Base-by-base conservation (phyloP, 345 rosid species). In the Noccaea caerulescens region DNA sequence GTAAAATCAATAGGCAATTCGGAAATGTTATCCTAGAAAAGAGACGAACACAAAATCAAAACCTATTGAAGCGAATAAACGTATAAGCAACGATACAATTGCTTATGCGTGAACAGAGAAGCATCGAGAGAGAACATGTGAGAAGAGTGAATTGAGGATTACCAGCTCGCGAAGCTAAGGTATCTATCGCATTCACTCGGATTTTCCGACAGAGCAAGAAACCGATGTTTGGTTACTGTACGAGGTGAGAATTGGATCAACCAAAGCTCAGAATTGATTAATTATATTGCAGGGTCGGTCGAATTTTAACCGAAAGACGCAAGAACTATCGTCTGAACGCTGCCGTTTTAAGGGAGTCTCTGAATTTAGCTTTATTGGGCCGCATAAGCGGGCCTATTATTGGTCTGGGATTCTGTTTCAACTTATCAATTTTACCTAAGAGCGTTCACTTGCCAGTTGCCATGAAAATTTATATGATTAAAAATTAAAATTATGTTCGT, bases 91-190 rank as follows among this genome's bases (percentile, higher is more conserved):
- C 5, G 50, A 55, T 30, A 62, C 27, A 14, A 36, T 60, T 53
- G 58, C 64, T 64, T 54, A 64, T 1, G 33, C 23, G 65, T 23
- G 32, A 27, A 3, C 23, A 6, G 25, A 74, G 63, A 69, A 76
- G 59, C 30, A 7, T 37, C 42, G 7, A 55, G 54, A 56, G 64
- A 51, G 47, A 55, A 52, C 46, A 62, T 66, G 66, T 63, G 79
- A 69, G 34, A 66, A 45, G 72, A 66, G 60, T 38, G 39, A 8
- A 57, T n/a, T 6, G 57, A 65, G 67, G 52, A 33, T 49, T n/a
- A 58, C 58, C 49, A 70, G 55, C 42, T 27, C 53, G 43, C 11
- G 23, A 76, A 76, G 76, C 50, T 63, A 76, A 76, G 80, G 59
- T 49, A 13, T 10, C 43, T 34, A 13, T 20, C 9, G 46, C 18